Evolutionary conservation across 345 rosid species (phyloP).

Genomic region (Reutealis trisperma): DNA sequence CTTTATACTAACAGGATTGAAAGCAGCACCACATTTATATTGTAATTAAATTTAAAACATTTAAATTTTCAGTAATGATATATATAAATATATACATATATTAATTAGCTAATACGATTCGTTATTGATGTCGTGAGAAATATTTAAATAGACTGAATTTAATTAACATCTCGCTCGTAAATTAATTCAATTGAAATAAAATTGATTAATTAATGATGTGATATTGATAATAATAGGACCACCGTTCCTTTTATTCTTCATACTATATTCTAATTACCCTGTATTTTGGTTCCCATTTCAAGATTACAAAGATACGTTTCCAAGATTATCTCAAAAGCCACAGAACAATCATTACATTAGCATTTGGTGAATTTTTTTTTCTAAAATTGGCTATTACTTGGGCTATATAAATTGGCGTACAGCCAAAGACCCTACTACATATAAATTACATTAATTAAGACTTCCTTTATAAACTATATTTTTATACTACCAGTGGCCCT

Average conservation of each 20-base stretch:
- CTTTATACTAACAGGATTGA: background rate
- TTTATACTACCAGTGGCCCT: background rate
- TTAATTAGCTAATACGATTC: no score
- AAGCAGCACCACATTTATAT: background rate
- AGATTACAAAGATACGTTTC: conserved; percentile 2
- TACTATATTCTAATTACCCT: background rate
- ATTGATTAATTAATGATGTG: no score
- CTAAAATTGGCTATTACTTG: background rate
- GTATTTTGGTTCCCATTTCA: background rate
- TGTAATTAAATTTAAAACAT: background rate
- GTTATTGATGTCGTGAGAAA: no score
- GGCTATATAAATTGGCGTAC: no score
- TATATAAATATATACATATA: no score
- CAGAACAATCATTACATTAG: conserved; percentile 6
- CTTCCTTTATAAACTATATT: background rate
- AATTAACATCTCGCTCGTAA: no score
- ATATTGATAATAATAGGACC: no score
- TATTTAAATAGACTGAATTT: no score
- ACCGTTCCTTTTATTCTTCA: background rate
- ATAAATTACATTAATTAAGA: background rate
- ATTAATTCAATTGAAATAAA: no score
- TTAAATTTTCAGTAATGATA: no score
- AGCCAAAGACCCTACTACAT: background rate
- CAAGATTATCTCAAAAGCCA: conserved; percentile 5
- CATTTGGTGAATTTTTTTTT: background rate